These are phyloP conservation scores for Alternaria gaisen DNA, from an alignment of 2,329 filamentous ascomycete genomes.

Conservation along the genomic window DNA sequence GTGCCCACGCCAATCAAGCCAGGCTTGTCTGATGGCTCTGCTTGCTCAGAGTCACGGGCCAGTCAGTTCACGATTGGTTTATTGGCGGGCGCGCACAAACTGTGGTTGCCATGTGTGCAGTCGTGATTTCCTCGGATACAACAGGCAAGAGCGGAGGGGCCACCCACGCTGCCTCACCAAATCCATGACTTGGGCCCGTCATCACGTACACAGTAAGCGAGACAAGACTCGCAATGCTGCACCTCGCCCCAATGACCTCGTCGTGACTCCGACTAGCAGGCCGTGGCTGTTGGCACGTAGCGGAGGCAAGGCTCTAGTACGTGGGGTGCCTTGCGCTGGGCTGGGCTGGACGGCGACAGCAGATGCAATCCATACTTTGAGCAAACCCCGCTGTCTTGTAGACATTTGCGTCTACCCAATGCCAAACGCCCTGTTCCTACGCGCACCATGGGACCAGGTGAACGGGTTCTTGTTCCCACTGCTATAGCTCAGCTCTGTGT, in stretches of 20 bases:
- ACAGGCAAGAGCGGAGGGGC: constrained; percentile 20
- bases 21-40: neutral
- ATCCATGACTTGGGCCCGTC: constrained; percentile 16
- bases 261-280: constrained; percentile 22
- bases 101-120: neutral
- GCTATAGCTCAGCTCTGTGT: constrained; percentile 18
- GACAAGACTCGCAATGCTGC: constrained; percentile 16
- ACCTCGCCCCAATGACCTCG: constrained; percentile 22
- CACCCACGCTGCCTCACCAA: constrained; percentile 14
- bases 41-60: neutral
- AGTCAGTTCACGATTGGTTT: neutral
- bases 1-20: neutral
- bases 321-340: constrained; percentile 5
- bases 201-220: constrained; percentile 28
- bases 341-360: neutral
- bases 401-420: constrained; percentile 9
- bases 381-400: constrained; percentile 26
- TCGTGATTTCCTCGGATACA: constrained; percentile 9
- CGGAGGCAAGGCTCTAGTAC: constrained; percentile 1
- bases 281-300: neutral
- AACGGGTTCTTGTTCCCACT: constrained; percentile 21
- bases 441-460: constrained; percentile 25
- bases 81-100: neutral
- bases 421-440: constrained; percentile 12
- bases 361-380: constrained; percentile 4